Evolutionary conservation across 345 rosid species (phyloP).

Genomic region (Bretschneidera sinensis): DNA sequence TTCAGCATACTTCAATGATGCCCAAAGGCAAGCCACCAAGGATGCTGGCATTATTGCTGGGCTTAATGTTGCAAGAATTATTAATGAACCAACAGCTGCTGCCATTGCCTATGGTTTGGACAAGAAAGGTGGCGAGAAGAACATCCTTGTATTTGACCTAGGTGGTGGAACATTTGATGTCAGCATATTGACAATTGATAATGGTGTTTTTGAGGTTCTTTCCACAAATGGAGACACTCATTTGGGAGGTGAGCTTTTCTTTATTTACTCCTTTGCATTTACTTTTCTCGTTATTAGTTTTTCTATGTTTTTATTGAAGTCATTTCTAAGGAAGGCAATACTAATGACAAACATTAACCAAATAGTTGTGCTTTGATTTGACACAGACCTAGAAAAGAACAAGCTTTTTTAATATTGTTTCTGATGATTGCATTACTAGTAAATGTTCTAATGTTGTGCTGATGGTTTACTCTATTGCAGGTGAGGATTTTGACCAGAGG

Average conservation of each 20-base stretch:
- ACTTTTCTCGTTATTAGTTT: background rate
- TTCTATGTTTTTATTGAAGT: too few relatives aligned
- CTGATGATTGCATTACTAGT: too few relatives aligned
- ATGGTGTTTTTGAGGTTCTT: conserved; percentile 97
- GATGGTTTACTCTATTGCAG: conserved; percentile 26
- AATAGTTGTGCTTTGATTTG: background rate
- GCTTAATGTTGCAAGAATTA: conserved; percentile 91
- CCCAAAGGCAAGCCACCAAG: conserved; percentile 98
- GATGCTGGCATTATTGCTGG: conserved; percentile 97
- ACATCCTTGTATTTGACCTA: conserved; percentile 95
- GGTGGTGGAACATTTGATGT: conserved; percentile 99
- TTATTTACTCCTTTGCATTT: background rate
- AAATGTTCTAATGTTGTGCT: background rate
- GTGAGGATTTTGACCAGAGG: conserved; percentile 98
- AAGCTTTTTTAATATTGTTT: too few relatives aligned
- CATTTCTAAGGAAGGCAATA: background rate
- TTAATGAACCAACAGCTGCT: conserved; percentile 98
- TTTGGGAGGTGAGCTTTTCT: conserved; percentile 72
- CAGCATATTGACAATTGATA: conserved; percentile 88
- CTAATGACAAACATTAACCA: background rate
- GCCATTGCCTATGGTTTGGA: conserved; percentile 97
- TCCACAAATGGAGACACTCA: conserved; percentile 98
- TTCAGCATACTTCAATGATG: conserved; percentile 98
- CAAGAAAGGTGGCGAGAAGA: conserved; percentile 97
- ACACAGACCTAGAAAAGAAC: too few relatives aligned